These are phyloP conservation scores for Lachnellula cervina DNA, from an alignment of 2,329 filamentous ascomycete genomes.

Conservation along the genomic window DNA sequence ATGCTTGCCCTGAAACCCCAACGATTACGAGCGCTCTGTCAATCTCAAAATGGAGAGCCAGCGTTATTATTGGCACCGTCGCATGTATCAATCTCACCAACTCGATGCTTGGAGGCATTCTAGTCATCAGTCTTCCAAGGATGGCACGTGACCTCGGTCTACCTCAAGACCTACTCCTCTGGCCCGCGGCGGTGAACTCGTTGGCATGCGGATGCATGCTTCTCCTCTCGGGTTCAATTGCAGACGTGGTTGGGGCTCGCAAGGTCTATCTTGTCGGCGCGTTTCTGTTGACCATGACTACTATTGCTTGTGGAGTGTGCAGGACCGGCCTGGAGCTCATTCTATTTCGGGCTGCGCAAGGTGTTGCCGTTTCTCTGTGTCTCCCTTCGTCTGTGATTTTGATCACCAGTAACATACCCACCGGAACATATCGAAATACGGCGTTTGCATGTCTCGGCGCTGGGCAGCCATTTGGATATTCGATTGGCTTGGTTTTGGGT, in stretches of 20 bases:
- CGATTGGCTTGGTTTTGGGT: conserved; percentile 44
- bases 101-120: conserved; percentile 31
- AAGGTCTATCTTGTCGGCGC: conserved; percentile 41
- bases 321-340: conserved; percentile 38
- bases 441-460: conserved; percentile 46
- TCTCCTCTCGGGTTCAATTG: conserved; percentile 42
- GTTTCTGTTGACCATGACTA: conserved; percentile 38
- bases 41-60: conserved; percentile 7
- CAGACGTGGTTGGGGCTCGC: conserved; percentile 43
- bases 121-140: conserved; percentile 37
- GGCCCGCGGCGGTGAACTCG: conserved; percentile 28
- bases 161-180: conserved; percentile 24
- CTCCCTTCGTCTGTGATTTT: conserved; percentile 44
- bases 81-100: conserved; percentile 26
- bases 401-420: conserved; percentile 40
- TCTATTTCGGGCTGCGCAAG: conserved; percentile 40
- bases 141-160: conserved; percentile 37
- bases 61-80: conserved; percentile 15
- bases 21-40: no score
- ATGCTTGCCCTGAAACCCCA: no score
- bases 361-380: conserved; percentile 41
- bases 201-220: conserved; percentile 42
- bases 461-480: conserved; percentile 46
- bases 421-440: conserved; percentile 43
- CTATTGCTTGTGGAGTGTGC: conserved; percentile 38